Conservation (phyloP, 352 stramenopile genomes). For the Phytophthora sp. region DNA sequence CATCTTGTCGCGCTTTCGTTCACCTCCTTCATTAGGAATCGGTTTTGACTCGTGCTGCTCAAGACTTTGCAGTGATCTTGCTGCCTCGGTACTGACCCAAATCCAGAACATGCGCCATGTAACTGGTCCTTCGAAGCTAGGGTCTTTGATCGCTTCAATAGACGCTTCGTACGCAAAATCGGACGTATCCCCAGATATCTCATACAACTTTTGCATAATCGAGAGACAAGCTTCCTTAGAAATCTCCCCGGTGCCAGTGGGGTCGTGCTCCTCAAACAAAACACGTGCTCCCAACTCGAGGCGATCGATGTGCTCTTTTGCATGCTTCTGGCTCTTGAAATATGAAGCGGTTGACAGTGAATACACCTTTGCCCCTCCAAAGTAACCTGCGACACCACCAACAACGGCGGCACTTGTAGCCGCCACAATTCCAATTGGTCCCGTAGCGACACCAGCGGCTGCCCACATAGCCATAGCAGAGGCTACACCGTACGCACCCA, state of each 20-base stretch:
- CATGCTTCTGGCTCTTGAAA: conserved; percentile 74
- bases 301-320: conserved; percentile 83
- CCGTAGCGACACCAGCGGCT: conserved; percentile 67
- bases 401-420: conserved; percentile 78
- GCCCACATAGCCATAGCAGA: conserved; percentile 82
- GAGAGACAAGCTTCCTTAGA: conserved; percentile 70
- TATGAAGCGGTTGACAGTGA: conserved; percentile 71
- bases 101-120: conserved; percentile 87
- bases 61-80: conserved; percentile 64
- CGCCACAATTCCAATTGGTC: conserved; percentile 75
- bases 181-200: conserved; percentile 66
- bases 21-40: conserved; percentile 5
- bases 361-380: conserved; percentile 77
- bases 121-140: conserved; percentile 63
- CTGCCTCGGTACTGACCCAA: conserved; percentile 82
- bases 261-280: conserved; percentile 87
- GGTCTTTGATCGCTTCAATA: conserved; percentile 62
- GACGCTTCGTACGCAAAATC: conserved; percentile 67
- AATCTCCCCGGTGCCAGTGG: conserved; percentile 57
- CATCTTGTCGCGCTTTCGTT: conserved; percentile 32
- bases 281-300: conserved; percentile 79
- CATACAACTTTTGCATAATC: conserved; percentile 80
- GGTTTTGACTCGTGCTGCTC: conserved; percentile 30
- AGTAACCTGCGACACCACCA: conserved; percentile 81
- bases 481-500: conserved; percentile 75